Evolutionary conservation across 306 rosid genomes (phyloP).

Genomic region (Vicia sativa): DNA sequence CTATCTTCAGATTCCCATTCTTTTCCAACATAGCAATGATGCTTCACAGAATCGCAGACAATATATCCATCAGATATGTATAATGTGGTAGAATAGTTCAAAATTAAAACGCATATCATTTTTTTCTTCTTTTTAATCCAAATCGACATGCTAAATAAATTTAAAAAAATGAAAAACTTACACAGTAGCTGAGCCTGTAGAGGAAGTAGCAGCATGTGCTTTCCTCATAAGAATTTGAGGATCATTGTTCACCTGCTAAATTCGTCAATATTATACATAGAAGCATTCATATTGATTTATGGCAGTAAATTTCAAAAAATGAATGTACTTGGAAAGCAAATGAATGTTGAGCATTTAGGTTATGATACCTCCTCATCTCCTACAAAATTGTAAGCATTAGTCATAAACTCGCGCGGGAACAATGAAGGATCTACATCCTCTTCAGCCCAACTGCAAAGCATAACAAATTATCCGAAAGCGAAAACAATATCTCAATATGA

Average conservation of each 20-base stretch:
- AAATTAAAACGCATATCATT: constrained; percentile 20
- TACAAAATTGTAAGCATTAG: constrained; percentile 63
- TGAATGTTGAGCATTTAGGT: too few species aligned
- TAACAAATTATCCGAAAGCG: background rate
- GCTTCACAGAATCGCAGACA: constrained; percentile 42
- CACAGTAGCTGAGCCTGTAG: constrained; percentile 93
- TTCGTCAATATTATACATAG: constrained; percentile 36
- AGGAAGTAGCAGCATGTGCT: constrained; percentile 90
- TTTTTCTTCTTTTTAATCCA: background rate
- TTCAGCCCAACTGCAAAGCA: constrained; percentile 79
- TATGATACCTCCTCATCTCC: constrained; percentile 69
- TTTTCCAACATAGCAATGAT: constrained; percentile 83
- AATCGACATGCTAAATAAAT: constrained; percentile 12
- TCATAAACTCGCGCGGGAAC: constrained; percentile 81
- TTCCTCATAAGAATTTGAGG: constrained; percentile 79
- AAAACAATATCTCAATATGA: constrained; percentile 8
- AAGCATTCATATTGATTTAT: constrained; percentile 4
- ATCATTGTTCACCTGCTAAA: constrained; percentile 71
- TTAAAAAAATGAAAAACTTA: constrained; percentile 42
- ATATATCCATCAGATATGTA: constrained; percentile 31
- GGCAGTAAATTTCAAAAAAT: too few species aligned
- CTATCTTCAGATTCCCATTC: constrained; percentile 79
- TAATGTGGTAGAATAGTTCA: background rate
- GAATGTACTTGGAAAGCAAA: too few species aligned
- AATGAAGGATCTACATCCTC: constrained; percentile 83